Conservation (phyloP, 768 basidiomycete genomes). For the Leccinellum rugosiceps region DNA sequence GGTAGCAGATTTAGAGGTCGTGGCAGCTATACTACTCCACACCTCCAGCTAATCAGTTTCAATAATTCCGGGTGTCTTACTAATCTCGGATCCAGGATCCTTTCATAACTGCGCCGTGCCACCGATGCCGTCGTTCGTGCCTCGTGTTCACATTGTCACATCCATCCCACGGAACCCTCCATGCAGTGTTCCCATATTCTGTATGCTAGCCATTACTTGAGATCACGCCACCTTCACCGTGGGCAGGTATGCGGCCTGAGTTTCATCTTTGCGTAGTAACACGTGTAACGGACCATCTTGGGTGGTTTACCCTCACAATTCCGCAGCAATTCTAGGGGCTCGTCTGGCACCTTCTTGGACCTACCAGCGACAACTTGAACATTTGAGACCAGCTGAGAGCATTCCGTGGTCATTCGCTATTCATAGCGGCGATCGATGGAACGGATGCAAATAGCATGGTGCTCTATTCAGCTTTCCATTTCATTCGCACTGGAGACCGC, state of each 20-base stretch:
- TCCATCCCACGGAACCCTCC: constrained; percentile 15
- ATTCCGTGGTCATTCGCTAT: constrained; percentile 5
- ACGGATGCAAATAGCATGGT: constrained; percentile 13
- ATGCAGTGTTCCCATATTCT: constrained; percentile 9
- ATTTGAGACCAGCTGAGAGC: not conserved
- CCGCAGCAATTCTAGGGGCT: not conserved
- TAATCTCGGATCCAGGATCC: constrained; percentile 15
- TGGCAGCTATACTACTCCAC: not conserved
- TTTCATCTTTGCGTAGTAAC: constrained; percentile 16
- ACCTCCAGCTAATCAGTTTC: not conserved
- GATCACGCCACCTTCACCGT: constrained; percentile 12
- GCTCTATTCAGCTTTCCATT: constrained; percentile 12
- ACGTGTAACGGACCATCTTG: constrained; percentile 18
- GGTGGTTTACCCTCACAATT: constrained; percentile 9
- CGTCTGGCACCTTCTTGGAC: not conserved
- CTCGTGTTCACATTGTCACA: constrained; percentile 28
- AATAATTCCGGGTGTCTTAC: not conserved
- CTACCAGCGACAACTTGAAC: not conserved
- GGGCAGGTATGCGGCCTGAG: constrained; percentile 16
- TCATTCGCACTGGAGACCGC: constrained; percentile 9
- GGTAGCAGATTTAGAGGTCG: not conserved
- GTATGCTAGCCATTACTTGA: constrained; percentile 2
- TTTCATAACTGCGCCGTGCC: constrained; percentile 6
- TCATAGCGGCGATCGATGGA: constrained; percentile 7
- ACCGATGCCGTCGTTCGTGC: constrained; percentile 12